Evolutionary conservation across 2,329 filamentous ascomycete species (phyloP).

Genomic region (Penicillium palitans): DNA sequence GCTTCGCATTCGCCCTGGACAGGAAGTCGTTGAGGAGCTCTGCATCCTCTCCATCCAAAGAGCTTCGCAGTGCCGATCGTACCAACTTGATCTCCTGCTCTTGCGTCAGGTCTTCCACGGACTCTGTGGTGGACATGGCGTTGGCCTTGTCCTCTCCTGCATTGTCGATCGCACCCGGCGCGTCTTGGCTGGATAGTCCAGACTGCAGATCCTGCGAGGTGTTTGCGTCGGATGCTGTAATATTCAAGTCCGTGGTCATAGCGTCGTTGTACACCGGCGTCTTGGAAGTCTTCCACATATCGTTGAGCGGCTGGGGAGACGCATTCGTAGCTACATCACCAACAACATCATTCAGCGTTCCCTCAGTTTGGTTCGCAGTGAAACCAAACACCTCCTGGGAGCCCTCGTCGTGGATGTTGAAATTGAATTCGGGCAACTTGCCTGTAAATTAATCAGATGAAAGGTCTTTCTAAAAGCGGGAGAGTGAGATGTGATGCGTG

Average conservation of each 20-base stretch:
- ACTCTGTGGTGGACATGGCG: constrained; percentile 15
- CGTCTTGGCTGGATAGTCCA: constrained; percentile 7
- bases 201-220: constrained; percentile 15
- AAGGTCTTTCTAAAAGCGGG: neutral
- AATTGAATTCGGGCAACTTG: constrained; percentile 23
- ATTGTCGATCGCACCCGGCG: neutral
- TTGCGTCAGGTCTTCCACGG: constrained; percentile 30
- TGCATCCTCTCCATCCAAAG: constrained; percentile 42
- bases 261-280: constrained; percentile 15
- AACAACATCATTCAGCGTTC: neutral
- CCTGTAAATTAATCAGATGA: constrained; percentile 18
- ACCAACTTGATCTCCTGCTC: constrained; percentile 36
- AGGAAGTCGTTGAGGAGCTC: constrained; percentile 44
- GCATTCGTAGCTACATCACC: constrained; percentile 14
- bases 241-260: neutral
- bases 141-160: neutral
- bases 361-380: neutral
- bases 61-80: constrained; percentile 40
- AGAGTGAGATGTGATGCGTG: too few relatives aligned
- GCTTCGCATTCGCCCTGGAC: constrained; percentile 44
- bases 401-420: constrained; percentile 22
- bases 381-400: neutral
- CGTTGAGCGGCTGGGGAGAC: constrained; percentile 9
- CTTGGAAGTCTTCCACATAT: constrained; percentile 5
- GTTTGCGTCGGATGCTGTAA: constrained; percentile 10